Evolutionary conservation across 192 early-diverging fungal genomes (phyloP), one percentile per base, ranked within the genome.

Genomic region (Coemansia aciculifera): DNA sequence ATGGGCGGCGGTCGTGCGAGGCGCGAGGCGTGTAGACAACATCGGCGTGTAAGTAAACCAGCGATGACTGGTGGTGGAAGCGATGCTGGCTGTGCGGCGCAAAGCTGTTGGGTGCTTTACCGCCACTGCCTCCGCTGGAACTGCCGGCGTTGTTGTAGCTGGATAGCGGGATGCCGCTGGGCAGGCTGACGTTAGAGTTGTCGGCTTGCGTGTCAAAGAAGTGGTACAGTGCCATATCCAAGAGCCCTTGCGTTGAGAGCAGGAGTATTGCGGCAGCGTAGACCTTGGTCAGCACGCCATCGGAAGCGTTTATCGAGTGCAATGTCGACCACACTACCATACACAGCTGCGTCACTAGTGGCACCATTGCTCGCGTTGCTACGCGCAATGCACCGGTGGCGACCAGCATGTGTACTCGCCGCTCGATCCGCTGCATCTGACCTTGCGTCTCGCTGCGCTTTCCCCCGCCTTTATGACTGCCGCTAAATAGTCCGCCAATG

Each of bases 211-310:
- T 81, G 43, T 81, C 79, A 61, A 76, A 81, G 0, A 76, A 70
- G 64, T 76, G 69, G 56, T 81, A 81, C 29, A 81, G 42, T 31
- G 74, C 64, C 79, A 81, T 81, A 21, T 75, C 79, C 44, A 81
- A 24, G 1, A 69, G 31, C 3, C 79, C 79, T 64, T 81, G 79
- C 2, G 63, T 54, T 11, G 79, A 81, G 12, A 81, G 64, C 36
- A 81, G 13, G 8, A 81, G 67, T 6, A 71, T 67, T 1, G 79
- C 79, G 0, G 39, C 67, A 2, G 51, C 34, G 46, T 81, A 81
- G 21, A 72, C 40, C 0, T 21, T n/a, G 1, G 56, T 49, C 7
- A 36, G 42, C 24, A 21, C 57, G 2, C 38, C 13, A 5, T 21
- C 1, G 34, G 32, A 8, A n/a, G 21, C 29, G 38, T 61, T 52